These are phyloP conservation scores for Cucurbita argyrosperma DNA, from an alignment of 306 rosid genomes.

Conservation along the genomic window DNA sequence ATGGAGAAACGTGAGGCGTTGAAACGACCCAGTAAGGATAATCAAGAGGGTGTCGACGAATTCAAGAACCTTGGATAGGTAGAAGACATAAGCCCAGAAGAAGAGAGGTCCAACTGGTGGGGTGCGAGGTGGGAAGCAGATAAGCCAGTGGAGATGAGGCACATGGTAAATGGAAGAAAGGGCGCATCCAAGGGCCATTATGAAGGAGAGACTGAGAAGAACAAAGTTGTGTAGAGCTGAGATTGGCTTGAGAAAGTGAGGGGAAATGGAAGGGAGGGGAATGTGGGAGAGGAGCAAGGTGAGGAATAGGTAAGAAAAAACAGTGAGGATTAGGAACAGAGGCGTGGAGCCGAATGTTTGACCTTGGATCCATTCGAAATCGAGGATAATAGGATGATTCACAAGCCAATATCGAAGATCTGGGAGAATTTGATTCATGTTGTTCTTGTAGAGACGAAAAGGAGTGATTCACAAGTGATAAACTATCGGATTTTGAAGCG, in stretches of 20 bases:
- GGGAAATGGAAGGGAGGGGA: conserved; percentile 16
- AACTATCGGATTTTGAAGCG: not conserved
- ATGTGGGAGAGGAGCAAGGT: conserved; percentile 32
- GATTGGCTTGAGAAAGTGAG: conserved; percentile 25
- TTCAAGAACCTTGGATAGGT: conserved; percentile 76
- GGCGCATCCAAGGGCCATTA: conserved; percentile 26
- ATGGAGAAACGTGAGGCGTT: conserved; percentile 78
- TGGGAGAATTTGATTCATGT: conserved; percentile 4
- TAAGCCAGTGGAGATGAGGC: conserved; percentile 12
- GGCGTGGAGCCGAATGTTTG: conserved; percentile 33
- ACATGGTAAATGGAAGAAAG: conserved; percentile 26
- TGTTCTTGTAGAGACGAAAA: conserved; percentile 13
- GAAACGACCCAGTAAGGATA: conserved; percentile 34
- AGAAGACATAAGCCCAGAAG: conserved; percentile 90
- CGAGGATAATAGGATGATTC: conserved; percentile 36
- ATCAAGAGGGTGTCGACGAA: conserved; percentile 63
- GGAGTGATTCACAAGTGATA: too few species aligned
- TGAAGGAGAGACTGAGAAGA: conserved; percentile 50
- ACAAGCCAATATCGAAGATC: conserved; percentile 42
- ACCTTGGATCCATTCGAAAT: conserved; percentile 52
- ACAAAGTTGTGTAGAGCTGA: conserved; percentile 41
- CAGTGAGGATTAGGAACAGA: conserved; percentile 24
- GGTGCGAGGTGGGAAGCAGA: conserved; percentile 58
- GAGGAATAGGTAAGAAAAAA: conserved; percentile 36
- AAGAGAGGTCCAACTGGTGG: conserved; percentile 49